These are phyloP conservation scores for Phytophthora constricta DNA, from an alignment of 352 stramenopile genomes.

Conservation along the genomic window DNA sequence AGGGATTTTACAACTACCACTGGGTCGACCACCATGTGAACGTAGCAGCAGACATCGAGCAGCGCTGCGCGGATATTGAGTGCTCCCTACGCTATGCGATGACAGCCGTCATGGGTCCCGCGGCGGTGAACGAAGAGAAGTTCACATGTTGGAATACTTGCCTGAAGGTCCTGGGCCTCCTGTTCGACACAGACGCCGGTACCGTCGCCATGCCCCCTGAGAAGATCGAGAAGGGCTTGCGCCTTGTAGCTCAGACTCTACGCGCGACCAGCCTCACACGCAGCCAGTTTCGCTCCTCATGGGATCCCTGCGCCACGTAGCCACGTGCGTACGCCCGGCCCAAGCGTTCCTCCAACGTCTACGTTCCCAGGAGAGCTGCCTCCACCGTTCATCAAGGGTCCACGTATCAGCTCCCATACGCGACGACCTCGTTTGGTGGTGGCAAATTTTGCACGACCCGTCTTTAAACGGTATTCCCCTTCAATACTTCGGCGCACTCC, in stretches of 20 bases:
- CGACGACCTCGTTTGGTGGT: conserved; percentile 19
- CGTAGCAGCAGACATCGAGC: background rate
- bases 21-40: conserved; percentile 18
- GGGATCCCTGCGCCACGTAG: conserved; percentile 11
- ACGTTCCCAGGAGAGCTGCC: background rate
- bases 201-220: background rate
- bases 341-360: conserved; percentile 5
- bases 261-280: background rate
- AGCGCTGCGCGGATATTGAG: background rate
- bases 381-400: background rate
- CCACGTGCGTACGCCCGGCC: conserved; percentile 13
- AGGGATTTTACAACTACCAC: conserved; percentile 7
- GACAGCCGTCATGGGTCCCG: background rate
- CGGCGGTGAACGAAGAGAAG: conserved; percentile 17
- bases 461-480: conserved; percentile 19
- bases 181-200: background rate
- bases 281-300: conserved; percentile 3
- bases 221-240: background rate
- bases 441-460: conserved; percentile 2
- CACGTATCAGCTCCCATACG: background rate
- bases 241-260: background rate
- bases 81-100: conserved; percentile 15
- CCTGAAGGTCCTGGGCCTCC: background rate
- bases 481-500: conserved; percentile 1
- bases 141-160: conserved; percentile 3